A percentile compares a stretch with the other conserved stretches of the same genome.
Conservation (phyloP, 257 asterid genomes). For the Ilex aquifolium region DNA sequence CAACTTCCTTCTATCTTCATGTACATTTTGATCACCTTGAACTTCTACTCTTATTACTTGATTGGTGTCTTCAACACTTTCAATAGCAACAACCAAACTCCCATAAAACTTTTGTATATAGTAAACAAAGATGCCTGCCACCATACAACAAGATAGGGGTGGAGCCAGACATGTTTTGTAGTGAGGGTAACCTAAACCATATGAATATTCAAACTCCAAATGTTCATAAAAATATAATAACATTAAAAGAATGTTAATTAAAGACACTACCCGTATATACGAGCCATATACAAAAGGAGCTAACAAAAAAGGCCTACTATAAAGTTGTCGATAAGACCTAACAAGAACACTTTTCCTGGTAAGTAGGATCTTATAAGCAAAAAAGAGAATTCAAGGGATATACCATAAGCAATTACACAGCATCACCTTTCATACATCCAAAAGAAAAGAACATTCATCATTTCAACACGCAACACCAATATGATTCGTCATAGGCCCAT, state of each 20-base stretch:
- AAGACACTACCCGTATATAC: too few relatives aligned
- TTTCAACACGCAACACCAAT: too few relatives aligned
- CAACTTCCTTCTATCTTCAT: too few relatives aligned
- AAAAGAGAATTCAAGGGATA: neutral
- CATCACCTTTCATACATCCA: neutral
- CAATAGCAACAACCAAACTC: too few relatives aligned
- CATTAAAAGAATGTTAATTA: too few relatives aligned
- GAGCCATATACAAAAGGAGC: neutral
- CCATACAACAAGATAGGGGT: constrained; percentile 1
- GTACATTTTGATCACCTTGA: too few relatives aligned
- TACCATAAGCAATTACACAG: neutral
- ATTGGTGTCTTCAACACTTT: too few relatives aligned
- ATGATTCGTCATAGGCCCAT: too few relatives aligned
- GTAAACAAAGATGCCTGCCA: too few relatives aligned
- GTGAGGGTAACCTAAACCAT: neutral
- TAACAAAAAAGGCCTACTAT: neutral
- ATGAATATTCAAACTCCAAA: neutral
- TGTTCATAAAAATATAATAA: neutral
- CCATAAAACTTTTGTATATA: too few relatives aligned
- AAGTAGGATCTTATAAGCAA: neutral
- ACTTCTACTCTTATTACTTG: too few relatives aligned
- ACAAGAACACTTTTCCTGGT: neutral
- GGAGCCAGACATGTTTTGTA: neutral
- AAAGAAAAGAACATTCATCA: neutral
- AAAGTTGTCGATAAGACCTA: too few relatives aligned